A percentile compares a stretch with the other conserved stretches of the same genome.
These are phyloP conservation scores for Globisporangium barbulae DNA, from an alignment of 352 stramenopile genomes.

Conservation along the genomic window DNA sequence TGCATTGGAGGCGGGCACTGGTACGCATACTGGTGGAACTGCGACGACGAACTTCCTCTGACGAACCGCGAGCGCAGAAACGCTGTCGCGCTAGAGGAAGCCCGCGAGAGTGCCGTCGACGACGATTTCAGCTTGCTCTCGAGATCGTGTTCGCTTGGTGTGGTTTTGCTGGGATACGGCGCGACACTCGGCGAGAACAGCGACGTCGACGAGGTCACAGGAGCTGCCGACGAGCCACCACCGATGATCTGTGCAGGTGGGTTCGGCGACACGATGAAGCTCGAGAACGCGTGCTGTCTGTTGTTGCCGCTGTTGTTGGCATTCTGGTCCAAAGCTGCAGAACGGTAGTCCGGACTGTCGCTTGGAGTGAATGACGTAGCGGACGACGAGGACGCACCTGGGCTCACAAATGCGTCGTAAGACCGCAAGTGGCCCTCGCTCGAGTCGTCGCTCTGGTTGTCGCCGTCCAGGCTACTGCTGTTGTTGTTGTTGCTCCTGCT, in stretches of 20 bases:
- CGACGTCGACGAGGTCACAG: not conserved
- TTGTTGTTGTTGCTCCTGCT: constrained; percentile 22
- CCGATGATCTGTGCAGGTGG: constrained; percentile 11
- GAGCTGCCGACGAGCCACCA: not conserved
- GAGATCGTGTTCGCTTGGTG: not conserved
- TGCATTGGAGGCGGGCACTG: constrained; percentile 38
- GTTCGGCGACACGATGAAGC: constrained; percentile 20
- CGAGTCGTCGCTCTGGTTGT: constrained; percentile 22
- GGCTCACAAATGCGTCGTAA: constrained; percentile 3
- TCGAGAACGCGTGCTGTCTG: constrained; percentile 10
- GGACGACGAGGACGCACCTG: constrained; percentile 10
- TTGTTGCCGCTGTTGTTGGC: constrained; percentile 1
- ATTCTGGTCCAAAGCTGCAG: not conserved
- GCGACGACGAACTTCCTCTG: not conserved
- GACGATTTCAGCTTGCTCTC: constrained; percentile 12
- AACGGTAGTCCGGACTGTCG: constrained; percentile 4
- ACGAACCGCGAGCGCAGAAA: constrained; percentile 16
- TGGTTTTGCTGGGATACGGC: not conserved
- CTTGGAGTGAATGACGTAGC: constrained; percentile 11
- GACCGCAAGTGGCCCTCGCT: not conserved
- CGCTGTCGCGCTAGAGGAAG: constrained; percentile 16
- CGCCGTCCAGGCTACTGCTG: constrained; percentile 28
- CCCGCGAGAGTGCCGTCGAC: constrained; percentile 10
- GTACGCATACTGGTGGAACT: constrained; percentile 5
- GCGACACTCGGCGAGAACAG: not conserved